Conservation (phyloP, 1,284 basidiomycete species). For the Golubevia sp. region DNA sequence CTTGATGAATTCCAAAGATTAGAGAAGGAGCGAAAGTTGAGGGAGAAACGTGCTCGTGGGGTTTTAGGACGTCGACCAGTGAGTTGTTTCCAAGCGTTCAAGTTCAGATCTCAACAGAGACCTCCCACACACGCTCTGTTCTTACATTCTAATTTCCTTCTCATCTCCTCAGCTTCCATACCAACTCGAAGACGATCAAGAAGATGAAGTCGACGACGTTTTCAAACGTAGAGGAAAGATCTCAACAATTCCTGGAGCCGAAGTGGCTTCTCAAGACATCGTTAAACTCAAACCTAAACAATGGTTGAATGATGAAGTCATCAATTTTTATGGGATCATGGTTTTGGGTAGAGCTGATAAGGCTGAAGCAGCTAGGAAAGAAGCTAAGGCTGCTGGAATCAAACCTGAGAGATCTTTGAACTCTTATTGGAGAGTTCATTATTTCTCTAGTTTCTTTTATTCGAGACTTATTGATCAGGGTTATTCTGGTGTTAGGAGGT, state of each 20-base stretch:
- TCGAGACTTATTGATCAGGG: slow-evolving; percentile 37
- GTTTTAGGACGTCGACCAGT: slow-evolving; percentile 30
- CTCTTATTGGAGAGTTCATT: slow-evolving; percentile 47
- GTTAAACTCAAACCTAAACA: slow-evolving; percentile 40
- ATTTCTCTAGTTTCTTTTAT: slow-evolving; percentile 55
- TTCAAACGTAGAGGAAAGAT: slow-evolving; percentile 26
- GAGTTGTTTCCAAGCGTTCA: not conserved
- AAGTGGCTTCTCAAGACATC: slow-evolving; percentile 42
- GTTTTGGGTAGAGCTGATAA: slow-evolving; percentile 37
- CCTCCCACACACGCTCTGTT: too few species aligned
- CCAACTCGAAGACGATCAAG: slow-evolving; percentile 16
- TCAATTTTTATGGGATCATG: slow-evolving; percentile 59
- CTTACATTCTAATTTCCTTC: too few species aligned
- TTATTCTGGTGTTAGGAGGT: slow-evolving; percentile 45
- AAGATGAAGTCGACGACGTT: slow-evolving; percentile 16
- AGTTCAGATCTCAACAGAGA: too few species aligned
- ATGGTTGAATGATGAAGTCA: slow-evolving; percentile 62
- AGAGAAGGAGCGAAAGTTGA: slow-evolving; percentile 12
- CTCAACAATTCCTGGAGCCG: slow-evolving; percentile 39
- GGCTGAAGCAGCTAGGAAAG: slow-evolving; percentile 8
- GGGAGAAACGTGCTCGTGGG: slow-evolving; percentile 20
- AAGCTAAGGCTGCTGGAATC: slow-evolving; percentile 5
- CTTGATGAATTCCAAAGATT: slow-evolving; percentile 23
- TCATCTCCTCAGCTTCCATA: slow-evolving; percentile 22
- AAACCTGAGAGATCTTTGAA: slow-evolving; percentile 12